Percentiles rank a stretch among this genome's conserved stretches.
These are phyloP conservation scores for Lactarius trivialis DNA, from an alignment of 768 basidiomycete species.

Conservation along the genomic window DNA sequence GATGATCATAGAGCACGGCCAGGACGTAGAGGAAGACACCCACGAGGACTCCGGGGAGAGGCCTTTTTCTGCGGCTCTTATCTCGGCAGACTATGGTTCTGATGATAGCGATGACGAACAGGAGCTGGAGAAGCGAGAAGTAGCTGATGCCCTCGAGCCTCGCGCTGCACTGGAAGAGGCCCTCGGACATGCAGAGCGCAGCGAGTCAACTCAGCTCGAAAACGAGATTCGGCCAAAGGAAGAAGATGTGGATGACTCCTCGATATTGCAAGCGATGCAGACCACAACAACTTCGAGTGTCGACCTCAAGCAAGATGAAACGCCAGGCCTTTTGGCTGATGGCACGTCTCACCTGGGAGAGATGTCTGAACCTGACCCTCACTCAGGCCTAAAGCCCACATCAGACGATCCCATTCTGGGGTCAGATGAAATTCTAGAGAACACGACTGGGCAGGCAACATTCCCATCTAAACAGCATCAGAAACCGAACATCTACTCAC, in stretches of 20 bases:
- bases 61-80: conserved; percentile 5
- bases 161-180: conserved; percentile 50
- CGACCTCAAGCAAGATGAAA: conserved; percentile 30
- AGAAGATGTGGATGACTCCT: conserved; percentile 54
- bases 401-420: conserved; percentile 18
- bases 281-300: conserved; percentile 32
- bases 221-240: conserved; percentile 37
- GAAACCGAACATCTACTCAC: conserved; percentile 43
- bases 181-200: conserved; percentile 39
- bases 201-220: conserved; percentile 29
- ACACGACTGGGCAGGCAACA: conserved; percentile 6
- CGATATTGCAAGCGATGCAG: conserved; percentile 31
- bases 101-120: conserved; percentile 55
- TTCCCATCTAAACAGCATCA: conserved; percentile 29
- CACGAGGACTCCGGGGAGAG: conserved; percentile 24
- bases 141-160: conserved; percentile 57
- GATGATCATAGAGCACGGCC: conserved; percentile 27
- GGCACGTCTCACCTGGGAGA: neutral
- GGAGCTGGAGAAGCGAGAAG: conserved; percentile 46
- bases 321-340: neutral
- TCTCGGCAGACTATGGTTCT: conserved; percentile 22
- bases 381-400: conserved; percentile 15
- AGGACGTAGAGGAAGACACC: conserved; percentile 31
- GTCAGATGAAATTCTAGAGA: neutral
- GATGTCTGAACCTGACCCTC: conserved; percentile 1